phyloP scores from a whole-genome alignment of 768 basidiomycete genomes.

The Rhizopogon roseolus region DNA sequence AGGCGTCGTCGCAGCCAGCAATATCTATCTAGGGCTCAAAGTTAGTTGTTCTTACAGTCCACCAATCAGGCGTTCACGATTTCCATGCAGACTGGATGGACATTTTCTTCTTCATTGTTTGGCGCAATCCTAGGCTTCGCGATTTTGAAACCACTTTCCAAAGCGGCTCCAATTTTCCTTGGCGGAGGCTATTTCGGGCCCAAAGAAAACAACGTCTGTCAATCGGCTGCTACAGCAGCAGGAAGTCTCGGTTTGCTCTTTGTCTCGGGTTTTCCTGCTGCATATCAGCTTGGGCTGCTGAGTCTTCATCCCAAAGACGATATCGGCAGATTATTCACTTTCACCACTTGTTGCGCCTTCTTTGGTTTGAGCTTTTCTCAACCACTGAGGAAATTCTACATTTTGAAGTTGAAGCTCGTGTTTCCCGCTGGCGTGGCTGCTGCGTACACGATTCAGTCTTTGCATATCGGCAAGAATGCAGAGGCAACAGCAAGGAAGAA shows the following conservation, averaged over 20 bases:
- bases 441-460: constrained; percentile 56
- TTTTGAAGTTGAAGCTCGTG: constrained; percentile 54
- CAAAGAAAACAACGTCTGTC: constrained; percentile 42
- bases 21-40: constrained; percentile 63
- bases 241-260: constrained; percentile 55
- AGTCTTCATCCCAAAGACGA: constrained; percentile 43
- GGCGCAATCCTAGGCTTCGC: constrained; percentile 37
- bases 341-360: constrained; percentile 48
- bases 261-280: constrained; percentile 51
- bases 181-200: constrained; percentile 53
- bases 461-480: constrained; percentile 45
- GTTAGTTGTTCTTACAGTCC: background rate
- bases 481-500: constrained; percentile 50
- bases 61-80: background rate
- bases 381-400: constrained; percentile 55
- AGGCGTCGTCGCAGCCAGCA: constrained; percentile 52
- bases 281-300: constrained; percentile 50
- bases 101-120: constrained; percentile 58
- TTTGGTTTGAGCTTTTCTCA: constrained; percentile 65
- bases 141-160: constrained; percentile 54
- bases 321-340: constrained; percentile 48
- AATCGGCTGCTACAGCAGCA: constrained; percentile 29
- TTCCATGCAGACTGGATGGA: constrained; percentile 43
- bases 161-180: constrained; percentile 38
- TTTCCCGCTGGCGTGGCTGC: constrained; percentile 63